Evolutionary conservation across 768 basidiomycete genomes (phyloP).

Genomic region (Boletus subparvulus): DNA sequence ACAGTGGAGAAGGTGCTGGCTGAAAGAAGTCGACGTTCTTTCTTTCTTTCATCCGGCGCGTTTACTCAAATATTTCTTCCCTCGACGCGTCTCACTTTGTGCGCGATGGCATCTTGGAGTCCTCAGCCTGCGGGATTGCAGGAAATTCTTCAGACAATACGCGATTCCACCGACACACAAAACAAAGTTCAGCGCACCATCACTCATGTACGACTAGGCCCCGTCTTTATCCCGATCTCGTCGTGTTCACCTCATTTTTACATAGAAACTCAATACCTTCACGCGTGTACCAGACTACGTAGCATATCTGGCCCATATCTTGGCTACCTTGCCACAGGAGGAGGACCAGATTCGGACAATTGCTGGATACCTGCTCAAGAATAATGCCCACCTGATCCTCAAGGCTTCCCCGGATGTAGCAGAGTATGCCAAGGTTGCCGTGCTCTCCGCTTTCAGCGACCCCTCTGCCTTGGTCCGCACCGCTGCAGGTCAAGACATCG

Average conservation of each 20-base stretch:
- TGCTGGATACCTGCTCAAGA: conserved; percentile 96
- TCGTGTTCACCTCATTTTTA: conserved; percentile 20
- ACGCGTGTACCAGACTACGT: conserved; percentile 91
- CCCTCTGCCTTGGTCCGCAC: conserved; percentile 85
- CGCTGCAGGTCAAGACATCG: conserved; percentile 91
- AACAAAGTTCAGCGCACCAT: conserved; percentile 73
- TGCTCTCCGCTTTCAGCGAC: conserved; percentile 82
- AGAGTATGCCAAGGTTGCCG: conserved; percentile 70
- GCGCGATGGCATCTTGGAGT: conserved; percentile 70
- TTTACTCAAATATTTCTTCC: conserved; percentile 16
- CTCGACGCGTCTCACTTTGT: conserved; percentile 31
- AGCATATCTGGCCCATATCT: conserved; percentile 93
- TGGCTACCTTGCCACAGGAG: conserved; percentile 75
- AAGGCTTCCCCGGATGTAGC: conserved; percentile 63
- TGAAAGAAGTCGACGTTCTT: conserved; percentile 15
- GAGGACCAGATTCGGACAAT: conserved; percentile 93
- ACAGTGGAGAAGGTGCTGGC: conserved; percentile 21
- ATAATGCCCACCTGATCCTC: conserved; percentile 81
- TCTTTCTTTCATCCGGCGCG: conserved; percentile 34
- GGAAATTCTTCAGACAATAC: conserved; percentile 90
- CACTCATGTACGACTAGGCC: conserved; percentile 61
- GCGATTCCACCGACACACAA: conserved; percentile 83
- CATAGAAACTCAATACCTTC: conserved; percentile 83
- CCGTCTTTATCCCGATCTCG: conserved; percentile 18
- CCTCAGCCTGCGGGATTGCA: conserved; percentile 85